Evolutionary conservation across 257 asterid genomes (phyloP), one percentile per base, ranked within the genome.

Genomic region (Gynochthodes officinalis): DNA sequence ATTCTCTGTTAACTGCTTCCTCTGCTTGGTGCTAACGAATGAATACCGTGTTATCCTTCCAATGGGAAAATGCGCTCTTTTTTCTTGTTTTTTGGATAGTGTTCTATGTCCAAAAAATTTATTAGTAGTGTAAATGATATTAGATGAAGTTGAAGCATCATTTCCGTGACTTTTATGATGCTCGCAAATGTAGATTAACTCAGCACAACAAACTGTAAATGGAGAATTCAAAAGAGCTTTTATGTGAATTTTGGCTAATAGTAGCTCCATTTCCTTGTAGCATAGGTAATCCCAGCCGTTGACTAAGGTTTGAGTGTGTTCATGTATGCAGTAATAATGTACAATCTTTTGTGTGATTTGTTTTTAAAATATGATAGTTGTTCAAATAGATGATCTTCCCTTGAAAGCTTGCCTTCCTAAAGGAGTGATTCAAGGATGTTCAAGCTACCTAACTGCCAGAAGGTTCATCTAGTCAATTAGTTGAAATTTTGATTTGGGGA

Each of bases 381-480:
- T 54, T 19, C n/a, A 50, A 40, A 64, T 67, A 73, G 87, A 89
- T 95, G 74, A 77, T 77, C 73, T 54, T 72, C 74, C 80, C n/a
- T 71, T 66, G 74, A 79, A 75, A 67, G 79, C 80, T 77, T 54
- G 60, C 77, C 93, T 85, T 82, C 96, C 90, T 4, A 85, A 82
- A 83, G 98, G 95, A 80, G 95, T 87, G 71, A 77, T 82, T 67
- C 83, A 82, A 58, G 97, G 97, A 79, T 90, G 98, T 76, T 55
- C 90, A 80, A 80, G 79, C 73, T 87, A 90, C 67, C 71, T 66
- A 39, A 85, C 48, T 89, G 88, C 58, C 84, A 78, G 71, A 86
- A 87, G 95, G 97, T 90, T 72, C 53, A 14, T 75, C 39, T 55
- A 49, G 30, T 32, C 19, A 23, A 49, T 76, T 27, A 43, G 42